These are phyloP conservation scores for Lasiodiplodia citricola DNA, from an alignment of 2,329 filamentous ascomycete species.

Conservation along the genomic window DNA sequence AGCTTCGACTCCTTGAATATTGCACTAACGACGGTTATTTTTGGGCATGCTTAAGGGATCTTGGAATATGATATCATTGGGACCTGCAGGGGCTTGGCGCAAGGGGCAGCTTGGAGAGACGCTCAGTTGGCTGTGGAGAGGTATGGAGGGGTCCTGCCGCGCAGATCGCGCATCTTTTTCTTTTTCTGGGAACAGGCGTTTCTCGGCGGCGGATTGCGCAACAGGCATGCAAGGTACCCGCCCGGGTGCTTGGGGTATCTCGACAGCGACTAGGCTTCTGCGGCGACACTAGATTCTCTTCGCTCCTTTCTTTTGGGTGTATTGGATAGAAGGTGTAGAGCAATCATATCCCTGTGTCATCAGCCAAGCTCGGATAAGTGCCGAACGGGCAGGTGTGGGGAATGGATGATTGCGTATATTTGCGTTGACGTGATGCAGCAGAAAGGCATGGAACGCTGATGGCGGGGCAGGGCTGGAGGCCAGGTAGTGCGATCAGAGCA, in stretches of 20 bases:
- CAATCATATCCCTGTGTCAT: constrained; percentile 19
- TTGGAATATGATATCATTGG: constrained; percentile 26
- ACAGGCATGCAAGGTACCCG: constrained; percentile 27
- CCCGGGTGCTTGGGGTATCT: not conserved
- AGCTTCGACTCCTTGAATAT: constrained; percentile 9
- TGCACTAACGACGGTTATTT: constrained; percentile 17
- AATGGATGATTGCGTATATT: not conserved
- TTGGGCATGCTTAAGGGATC: not conserved
- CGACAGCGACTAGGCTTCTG: not conserved
- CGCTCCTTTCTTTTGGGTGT: constrained; percentile 9
- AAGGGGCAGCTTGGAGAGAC: constrained; percentile 5
- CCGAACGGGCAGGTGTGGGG: constrained; percentile 6
- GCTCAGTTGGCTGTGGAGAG: constrained; percentile 21
- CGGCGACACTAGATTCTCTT: constrained; percentile 7
- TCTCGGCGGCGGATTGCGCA: constrained; percentile 9
- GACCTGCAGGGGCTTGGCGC: not conserved
- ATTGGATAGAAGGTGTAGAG: constrained; percentile 24
- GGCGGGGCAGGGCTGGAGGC: constrained; percentile 26
- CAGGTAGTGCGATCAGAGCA: constrained; percentile 22
- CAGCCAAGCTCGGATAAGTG: not conserved
- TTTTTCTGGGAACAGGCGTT: constrained; percentile 10
- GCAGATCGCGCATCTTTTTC: constrained; percentile 6
- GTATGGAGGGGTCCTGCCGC: not conserved
- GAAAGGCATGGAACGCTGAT: constrained; percentile 25
- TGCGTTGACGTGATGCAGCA: constrained; percentile 24